Evolutionary conservation across 768 basidiomycete species (phyloP).

Genomic region (Rubroboletus satanas): DNA sequence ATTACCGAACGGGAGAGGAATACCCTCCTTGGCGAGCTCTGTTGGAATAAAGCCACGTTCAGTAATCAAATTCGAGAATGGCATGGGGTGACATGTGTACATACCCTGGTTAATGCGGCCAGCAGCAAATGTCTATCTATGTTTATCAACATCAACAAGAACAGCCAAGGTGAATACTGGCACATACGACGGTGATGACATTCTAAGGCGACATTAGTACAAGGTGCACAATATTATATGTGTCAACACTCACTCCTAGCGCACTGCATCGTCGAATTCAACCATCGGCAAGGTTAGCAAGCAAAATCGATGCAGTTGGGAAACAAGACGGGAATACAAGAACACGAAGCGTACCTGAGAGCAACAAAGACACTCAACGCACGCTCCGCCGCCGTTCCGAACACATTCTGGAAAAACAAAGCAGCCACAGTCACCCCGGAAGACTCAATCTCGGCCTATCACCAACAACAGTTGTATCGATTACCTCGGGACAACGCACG

Average conservation of each 20-base stretch:
- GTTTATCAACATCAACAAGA: neutral
- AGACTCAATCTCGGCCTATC: slow-evolving; percentile 41
- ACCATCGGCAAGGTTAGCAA: neutral
- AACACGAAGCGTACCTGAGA: slow-evolving; percentile 37
- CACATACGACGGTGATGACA: slow-evolving; percentile 30
- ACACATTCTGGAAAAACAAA: slow-evolving; percentile 57
- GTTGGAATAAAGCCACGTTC: neutral
- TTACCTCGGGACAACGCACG: neutral
- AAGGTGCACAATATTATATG: neutral
- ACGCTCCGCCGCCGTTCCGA: slow-evolving; percentile 48
- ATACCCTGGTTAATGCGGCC: slow-evolving; percentile 52
- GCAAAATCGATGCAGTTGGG: neutral
- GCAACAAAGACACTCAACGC: slow-evolving; percentile 54
- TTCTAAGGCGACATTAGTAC: slow-evolving; percentile 14
- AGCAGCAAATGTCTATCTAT: slow-evolving; percentile 44
- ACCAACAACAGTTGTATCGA: neutral
- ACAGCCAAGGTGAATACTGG: neutral
- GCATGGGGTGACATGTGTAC: neutral
- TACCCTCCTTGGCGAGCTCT: slow-evolving; percentile 60
- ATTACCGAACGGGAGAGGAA: slow-evolving; percentile 59
- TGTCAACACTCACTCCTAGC: slow-evolving; percentile 26
- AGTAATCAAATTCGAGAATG: neutral
- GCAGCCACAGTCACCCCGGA: slow-evolving; percentile 55
- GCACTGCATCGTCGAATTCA: slow-evolving; percentile 23
- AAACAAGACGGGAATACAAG: neutral